Evolutionary conservation across 129 eudicot genomes (phyloP).

Genomic region (Flaveria bidentis): DNA sequence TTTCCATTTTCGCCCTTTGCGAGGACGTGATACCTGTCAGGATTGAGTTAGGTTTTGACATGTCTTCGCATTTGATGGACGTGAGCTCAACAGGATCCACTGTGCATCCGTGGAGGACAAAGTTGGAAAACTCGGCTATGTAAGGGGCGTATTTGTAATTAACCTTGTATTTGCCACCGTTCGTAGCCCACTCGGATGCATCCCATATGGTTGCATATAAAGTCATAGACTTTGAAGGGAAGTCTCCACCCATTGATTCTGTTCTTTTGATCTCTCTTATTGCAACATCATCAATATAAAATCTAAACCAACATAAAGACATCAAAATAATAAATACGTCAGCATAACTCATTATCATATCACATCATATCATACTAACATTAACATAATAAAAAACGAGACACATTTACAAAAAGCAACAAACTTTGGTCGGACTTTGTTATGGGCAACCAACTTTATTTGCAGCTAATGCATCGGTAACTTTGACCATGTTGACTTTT

Average conservation of each 20-base stretch:
- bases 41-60: slow-evolving; percentile 30
- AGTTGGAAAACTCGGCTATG: slow-evolving; percentile 69
- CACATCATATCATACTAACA: neutral
- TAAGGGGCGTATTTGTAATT: slow-evolving; percentile 93
- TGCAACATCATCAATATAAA: slow-evolving; percentile 75
- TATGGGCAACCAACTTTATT: too few relatives aligned
- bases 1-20: slow-evolving; percentile 66
- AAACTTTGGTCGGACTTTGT: too few relatives aligned
- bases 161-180: slow-evolving; percentile 85
- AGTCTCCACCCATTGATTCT: slow-evolving; percentile 81
- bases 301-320: slow-evolving; percentile 49
- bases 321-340: neutral
- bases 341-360: neutral
- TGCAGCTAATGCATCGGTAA: neutral
- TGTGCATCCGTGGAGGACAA: slow-evolving; percentile 85
- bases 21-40: slow-evolving; percentile 44
- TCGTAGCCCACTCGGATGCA: slow-evolving; percentile 93
- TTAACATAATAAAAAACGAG: too few relatives aligned
- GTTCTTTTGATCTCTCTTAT: slow-evolving; percentile 80
- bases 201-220: slow-evolving; percentile 94
- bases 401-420: neutral
- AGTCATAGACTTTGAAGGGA: slow-evolving; percentile 92
- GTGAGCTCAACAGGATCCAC: slow-evolving; percentile 69
- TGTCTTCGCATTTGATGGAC: slow-evolving; percentile 48
- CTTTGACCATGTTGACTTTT: slow-evolving; percentile 5